A percentile compares a stretch with the other conserved stretches of the same genome.
These are phyloP conservation scores for Dactylellina haptotyla DNA, from an alignment of 2,329 filamentous ascomycete species.

Conservation along the genomic window DNA sequence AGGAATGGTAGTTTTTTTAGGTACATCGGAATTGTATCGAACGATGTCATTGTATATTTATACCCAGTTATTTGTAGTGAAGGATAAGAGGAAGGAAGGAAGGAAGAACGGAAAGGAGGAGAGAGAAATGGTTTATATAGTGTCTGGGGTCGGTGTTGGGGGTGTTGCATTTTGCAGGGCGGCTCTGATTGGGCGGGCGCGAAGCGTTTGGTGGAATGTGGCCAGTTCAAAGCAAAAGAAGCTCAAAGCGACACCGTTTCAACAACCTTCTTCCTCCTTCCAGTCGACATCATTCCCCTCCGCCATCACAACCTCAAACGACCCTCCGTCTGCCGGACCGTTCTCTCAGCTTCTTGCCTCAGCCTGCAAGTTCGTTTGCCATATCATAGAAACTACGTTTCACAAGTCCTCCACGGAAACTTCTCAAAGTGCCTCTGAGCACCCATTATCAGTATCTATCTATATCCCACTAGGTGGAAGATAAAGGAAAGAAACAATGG, in stretches of 20 bases:
- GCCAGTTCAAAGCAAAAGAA: conserved; percentile 24
- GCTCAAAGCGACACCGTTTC: conserved; percentile 25
- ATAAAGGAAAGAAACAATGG: conserved; percentile 59
- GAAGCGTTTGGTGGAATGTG: conserved; percentile 16
- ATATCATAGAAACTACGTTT: background rate
- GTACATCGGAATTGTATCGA: background rate
- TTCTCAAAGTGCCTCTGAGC: no score
- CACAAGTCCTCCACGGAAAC: background rate
- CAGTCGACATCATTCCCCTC: background rate
- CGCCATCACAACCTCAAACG: background rate
- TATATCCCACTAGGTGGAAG: no score
- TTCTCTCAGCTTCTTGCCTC: background rate
- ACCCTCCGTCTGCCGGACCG: background rate
- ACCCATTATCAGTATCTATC: no score
- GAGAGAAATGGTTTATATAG: background rate
- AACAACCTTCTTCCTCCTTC: conserved; percentile 7
- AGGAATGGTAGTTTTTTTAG: background rate
- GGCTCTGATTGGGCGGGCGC: conserved; percentile 11
- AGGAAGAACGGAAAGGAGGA: background rate
- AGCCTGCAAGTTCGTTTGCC: no score
- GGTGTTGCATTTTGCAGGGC: conserved; percentile 6
- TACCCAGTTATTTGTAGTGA: background rate
- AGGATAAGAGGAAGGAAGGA: conserved; percentile 2
- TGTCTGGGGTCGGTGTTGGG: background rate
- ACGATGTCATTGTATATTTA: background rate